A percentile compares a stretch with the other conserved stretches of the same genome.
These are phyloP conservation scores for Boletus tomentosulus DNA, from an alignment of 768 basidiomycete genomes.

Conservation along the genomic window DNA sequence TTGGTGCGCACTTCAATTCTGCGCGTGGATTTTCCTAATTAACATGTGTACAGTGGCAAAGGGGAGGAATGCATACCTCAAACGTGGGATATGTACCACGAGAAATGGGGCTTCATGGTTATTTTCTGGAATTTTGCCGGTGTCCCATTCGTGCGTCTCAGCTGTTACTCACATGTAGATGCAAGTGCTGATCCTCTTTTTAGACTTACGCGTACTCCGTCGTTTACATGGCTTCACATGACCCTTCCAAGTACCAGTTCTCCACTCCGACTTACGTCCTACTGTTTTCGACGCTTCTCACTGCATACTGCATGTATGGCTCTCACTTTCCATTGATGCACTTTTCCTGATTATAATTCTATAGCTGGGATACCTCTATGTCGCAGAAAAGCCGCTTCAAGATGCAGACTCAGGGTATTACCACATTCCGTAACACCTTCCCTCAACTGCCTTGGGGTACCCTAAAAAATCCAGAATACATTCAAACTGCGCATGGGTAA, in stretches of 20 bases:
- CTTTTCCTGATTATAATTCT: constrained; percentile 1
- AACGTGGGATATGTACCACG: constrained; percentile 99
- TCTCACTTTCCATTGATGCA: neutral
- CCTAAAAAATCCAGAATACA: constrained; percentile 81
- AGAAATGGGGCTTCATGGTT: constrained; percentile 98
- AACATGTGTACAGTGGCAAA: constrained; percentile 55
- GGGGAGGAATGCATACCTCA: constrained; percentile 94
- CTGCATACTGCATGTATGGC: constrained; percentile 80
- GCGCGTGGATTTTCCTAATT: neutral
- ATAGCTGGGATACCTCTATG: constrained; percentile 91
- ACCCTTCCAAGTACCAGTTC: constrained; percentile 84
- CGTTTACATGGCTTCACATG: constrained; percentile 95
- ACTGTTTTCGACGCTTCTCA: constrained; percentile 72
- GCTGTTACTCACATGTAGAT: neutral
- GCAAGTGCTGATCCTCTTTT: neutral
- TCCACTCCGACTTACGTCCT: constrained; percentile 68
- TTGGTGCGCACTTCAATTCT: constrained; percentile 47
- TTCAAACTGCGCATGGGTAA: constrained; percentile 92
- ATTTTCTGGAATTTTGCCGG: constrained; percentile 98
- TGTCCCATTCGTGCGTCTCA: constrained; percentile 75
- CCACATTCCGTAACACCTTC: constrained; percentile 83
- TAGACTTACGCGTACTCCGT: constrained; percentile 97
- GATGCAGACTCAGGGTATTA: constrained; percentile 91
- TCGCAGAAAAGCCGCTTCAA: constrained; percentile 97
- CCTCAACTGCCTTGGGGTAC: constrained; percentile 85